Evolutionary conservation across 139 green algal genomes (phyloP), one percentile per base, ranked within the genome.

Genomic region (Pleodorina starrii): DNA sequence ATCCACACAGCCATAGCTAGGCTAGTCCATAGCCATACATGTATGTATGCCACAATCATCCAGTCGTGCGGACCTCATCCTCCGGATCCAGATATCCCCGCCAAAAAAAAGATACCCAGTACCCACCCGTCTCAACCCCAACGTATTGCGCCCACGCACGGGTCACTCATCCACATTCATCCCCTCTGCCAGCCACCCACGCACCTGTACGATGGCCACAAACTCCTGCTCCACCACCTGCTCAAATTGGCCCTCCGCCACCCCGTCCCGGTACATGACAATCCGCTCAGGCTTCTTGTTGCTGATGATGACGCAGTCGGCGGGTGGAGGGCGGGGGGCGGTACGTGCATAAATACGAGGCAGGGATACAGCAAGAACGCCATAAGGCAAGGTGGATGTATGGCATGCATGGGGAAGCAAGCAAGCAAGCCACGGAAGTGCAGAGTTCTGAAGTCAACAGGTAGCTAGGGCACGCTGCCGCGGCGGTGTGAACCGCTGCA

Each of bases 191-290:
- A n/a, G n/a, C 14, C 51, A 4, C 21, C 7, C 3, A 32, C 54
- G 25, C 27, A 92, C 92, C 83, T 81, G 32, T 12, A 72, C 82
- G 25, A 95, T 92, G 77, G 91, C 91, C 23, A 35, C 73, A 69
- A 91, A 94, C 92, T 95, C 93, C 25, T 91, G 71, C 10, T 29
- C 59, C 81, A 94, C 75, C 60, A 98, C 95, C 82, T 96, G 79
- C 35, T 95, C 85, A 90, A 98, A 98, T 92, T 98, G 96, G 0
- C 96, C 96, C 86, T 98, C 97, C 44, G 76, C 93, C 23, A 98
- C 96, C 35, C 96, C 95, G 86, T 98, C 96, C 44, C 94, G 88
- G 90, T 89, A 94, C 60, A 94, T 85, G 23, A 96, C 60, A 50
- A 95, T 84, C 38, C 86, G 63, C 66, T 88, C 44, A 43, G 89